Conservation (phyloP, 495 filamentous ascomycete genomes). For the Jackrogersella multiformis region DNA sequence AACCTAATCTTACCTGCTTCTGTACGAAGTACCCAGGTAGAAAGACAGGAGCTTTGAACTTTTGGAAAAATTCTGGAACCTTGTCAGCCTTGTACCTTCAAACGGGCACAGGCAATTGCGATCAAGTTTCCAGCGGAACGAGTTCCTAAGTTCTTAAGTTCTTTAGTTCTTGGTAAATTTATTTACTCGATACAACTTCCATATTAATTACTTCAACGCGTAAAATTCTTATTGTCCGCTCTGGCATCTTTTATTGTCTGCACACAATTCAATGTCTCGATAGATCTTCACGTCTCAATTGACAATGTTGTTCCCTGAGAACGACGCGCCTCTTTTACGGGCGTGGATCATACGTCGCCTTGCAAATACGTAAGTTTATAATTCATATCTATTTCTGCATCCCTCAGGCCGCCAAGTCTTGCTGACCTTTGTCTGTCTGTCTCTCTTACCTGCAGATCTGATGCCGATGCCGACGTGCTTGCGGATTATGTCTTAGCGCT, state of each 20-base stretch:
- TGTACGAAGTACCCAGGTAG: too few species aligned
- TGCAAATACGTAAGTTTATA: constrained; percentile 80
- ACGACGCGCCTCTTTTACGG: constrained; percentile 77
- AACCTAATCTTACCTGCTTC: background rate
- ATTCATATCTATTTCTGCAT: background rate
- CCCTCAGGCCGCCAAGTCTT: background rate
- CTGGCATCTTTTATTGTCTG: background rate
- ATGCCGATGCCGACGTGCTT: constrained; percentile 93
- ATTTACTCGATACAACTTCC: too few species aligned
- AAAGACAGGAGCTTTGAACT: too few species aligned
- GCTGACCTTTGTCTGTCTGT: constrained; percentile 28
- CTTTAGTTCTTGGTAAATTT: background rate
- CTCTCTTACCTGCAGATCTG: constrained; percentile 68
- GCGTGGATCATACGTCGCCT: constrained; percentile 89
- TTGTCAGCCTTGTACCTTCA: constrained; percentile 30
- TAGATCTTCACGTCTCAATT: constrained; percentile 15
- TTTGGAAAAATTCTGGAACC: too few species aligned
- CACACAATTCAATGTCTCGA: constrained; percentile 6
- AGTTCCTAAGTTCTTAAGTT: background rate
- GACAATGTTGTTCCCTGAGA: constrained; percentile 81
- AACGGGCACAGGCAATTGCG: constrained; percentile 16
- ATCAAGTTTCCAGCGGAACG: constrained; percentile 7
- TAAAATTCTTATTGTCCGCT: background rate
- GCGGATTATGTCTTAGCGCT: constrained; percentile 97
- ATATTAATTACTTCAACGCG: constrained; percentile 5